Conservation (phyloP, 2,329 filamentous ascomycete genomes). For the Trichoderma sp. region DNA sequence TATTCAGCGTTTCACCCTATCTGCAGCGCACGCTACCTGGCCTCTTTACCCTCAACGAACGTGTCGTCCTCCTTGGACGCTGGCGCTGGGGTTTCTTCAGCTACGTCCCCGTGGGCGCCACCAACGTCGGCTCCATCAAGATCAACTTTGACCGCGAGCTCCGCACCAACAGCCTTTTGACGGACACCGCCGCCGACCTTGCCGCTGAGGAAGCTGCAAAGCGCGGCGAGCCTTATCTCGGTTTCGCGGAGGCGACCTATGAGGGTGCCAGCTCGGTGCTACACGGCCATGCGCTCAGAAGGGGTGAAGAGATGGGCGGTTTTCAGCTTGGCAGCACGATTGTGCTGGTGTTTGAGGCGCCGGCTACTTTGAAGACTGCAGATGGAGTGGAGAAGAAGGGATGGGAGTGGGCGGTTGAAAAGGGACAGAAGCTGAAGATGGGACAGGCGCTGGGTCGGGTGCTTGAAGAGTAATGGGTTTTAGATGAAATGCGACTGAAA, state of each 20-base stretch:
- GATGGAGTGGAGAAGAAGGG: constrained; percentile 62
- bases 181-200: constrained; percentile 86
- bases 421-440: constrained; percentile 85
- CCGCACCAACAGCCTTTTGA: constrained; percentile 86
- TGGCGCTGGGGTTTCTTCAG: constrained; percentile 99
- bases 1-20: constrained; percentile 94
- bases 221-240: constrained; percentile 80
- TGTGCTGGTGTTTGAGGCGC: constrained; percentile 95
- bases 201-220: constrained; percentile 77
- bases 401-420: constrained; percentile 84
- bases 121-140: constrained; percentile 94
- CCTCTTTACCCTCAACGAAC: constrained; percentile 94
- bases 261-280: constrained; percentile 73
- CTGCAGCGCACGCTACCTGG: constrained; percentile 89
- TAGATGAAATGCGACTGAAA: neutral
- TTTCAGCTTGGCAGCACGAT: constrained; percentile 96
- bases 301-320: constrained; percentile 96
- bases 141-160: constrained; percentile 96
- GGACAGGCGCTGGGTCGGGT: constrained; percentile 83
- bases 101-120: constrained; percentile 93
- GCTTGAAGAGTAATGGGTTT: neutral
- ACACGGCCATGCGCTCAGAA: constrained; percentile 76
- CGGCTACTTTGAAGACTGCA: constrained; percentile 58
- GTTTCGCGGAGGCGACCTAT: constrained; percentile 92
- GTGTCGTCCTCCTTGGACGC: constrained; percentile 86